Base-by-base conservation (phyloP, 768 basidiomycete genomes). In the Tulasnella sp. region DNA sequence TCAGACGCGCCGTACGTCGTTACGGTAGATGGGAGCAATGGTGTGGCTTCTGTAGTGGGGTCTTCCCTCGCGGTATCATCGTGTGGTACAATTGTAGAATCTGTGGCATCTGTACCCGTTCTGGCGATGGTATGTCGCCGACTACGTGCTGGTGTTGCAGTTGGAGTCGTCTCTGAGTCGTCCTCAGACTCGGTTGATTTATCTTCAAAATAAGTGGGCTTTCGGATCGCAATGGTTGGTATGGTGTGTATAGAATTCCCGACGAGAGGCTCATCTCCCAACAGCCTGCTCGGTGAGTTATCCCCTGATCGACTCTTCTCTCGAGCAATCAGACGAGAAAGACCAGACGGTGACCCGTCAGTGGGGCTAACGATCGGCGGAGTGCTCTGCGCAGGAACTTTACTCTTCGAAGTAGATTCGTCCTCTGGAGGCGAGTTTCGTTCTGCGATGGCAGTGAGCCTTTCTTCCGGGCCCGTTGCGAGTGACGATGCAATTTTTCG, bases 321-420 rank as follows among this genome's bases (percentile, higher is more conserved):
- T 30, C 57, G 31, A 12, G 57, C 57, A 9, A 59, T 38, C 46
- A 59, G 31, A 19, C 46, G 46, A n/a, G 24, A 22, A 30, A 59
- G 45, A 17, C 57, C 57, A 3, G 57, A 59, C 7, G 57, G 57
- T 17, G 54, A 56, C 0, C 38, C 54, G 44, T 56, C 45, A 5
- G 45, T 5, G 5, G 45, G 45, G 45, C 19, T 27, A n/a, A 48
- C 45, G 25, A 7, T 21, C 10, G 45, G n/a, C n/a, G 45, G 34
- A 38, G 7, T 38, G 34, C 7, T 15, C 15, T 5, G 15, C 5
- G 34, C 34, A 38, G 34, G 34, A 38, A 15, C 15, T 38, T 38
- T 15, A 15, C 0, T 41, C 31, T 9, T 31, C 52, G 52, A 53
- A 31, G 9, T 31, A 22, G 52, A 41, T 53, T 53, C 34, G 5